Percentiles rank a stretch among this genome's conserved stretches.
Evolutionary conservation across 192 early-diverging fungal species (phyloP).

Genomic region (Linnemannia schmuckeri): DNA sequence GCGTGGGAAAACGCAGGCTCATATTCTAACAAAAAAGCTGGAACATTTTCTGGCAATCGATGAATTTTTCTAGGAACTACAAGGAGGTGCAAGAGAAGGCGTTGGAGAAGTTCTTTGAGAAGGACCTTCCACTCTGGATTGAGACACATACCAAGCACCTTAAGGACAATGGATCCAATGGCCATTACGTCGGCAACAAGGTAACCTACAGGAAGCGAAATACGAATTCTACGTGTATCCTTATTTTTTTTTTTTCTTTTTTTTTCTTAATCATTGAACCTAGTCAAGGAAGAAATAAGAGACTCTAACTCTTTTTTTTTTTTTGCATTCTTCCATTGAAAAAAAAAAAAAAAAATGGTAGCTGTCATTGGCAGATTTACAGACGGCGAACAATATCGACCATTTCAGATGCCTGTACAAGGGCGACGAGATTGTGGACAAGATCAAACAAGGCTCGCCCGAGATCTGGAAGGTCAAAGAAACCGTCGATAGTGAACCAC

Average conservation of each 20-base stretch:
- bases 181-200: slow-evolving; percentile 44
- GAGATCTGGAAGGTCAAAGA: slow-evolving; percentile 52
- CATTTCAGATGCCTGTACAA: slow-evolving; percentile 7
- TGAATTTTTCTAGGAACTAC: slow-evolving; percentile 25
- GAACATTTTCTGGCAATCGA: neutral
- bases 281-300: neutral
- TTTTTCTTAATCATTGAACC: too few relatives aligned
- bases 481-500: slow-evolving; percentile 27
- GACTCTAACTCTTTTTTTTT: neutral
- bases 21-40: neutral
- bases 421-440: slow-evolving; percentile 22
- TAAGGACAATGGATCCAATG: slow-evolving; percentile 46
- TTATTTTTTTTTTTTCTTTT: neutral
- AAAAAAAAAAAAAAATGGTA: neutral
- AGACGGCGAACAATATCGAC: slow-evolving; percentile 37
- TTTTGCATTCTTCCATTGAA: neutral
- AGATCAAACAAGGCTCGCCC: slow-evolving; percentile 20
- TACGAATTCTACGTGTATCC: too few relatives aligned
- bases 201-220: neutral
- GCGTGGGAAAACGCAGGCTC: neutral
- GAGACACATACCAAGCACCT: slow-evolving; percentile 35
- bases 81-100: slow-evolving; percentile 36
- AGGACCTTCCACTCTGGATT: slow-evolving; percentile 31
- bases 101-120: slow-evolving; percentile 9
- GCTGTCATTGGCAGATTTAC: slow-evolving; percentile 33